Base-by-base conservation (phyloP, 345 rosid genomes). In the Euphorbia tirucalli region DNA sequence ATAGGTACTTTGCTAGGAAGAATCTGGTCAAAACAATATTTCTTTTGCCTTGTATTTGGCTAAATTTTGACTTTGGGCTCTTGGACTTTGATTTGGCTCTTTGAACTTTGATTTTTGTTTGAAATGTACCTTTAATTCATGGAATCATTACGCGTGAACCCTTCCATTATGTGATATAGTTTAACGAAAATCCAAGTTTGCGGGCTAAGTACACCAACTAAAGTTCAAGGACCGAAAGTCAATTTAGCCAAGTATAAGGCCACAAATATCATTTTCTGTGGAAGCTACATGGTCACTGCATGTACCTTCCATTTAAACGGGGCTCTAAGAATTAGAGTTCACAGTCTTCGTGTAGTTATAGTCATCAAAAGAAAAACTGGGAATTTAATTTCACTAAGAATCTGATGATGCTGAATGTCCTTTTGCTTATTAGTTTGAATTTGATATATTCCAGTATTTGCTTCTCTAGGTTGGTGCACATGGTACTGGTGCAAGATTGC, bases 401-500 rank as follows among this genome's bases (percentile, higher is more conserved):
- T 67, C 16, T n/a, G 32, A 11, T 49, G 46, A 68, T 37, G 48
- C 28, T 63, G 16, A 16, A 60, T 66, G 21, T 41, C 27, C 37
- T 71, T 35, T 43, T 41, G 41, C 57, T 9, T 63, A 8, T 16
- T 43, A n/a, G 15, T 48, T 68, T 73, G 65, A 41, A 31, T 60
- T 61, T 39, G 22, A 32, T 5, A 22, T 49, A 11, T 57, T 73
- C 46, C 16, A 70, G 65, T 28, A 41, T 41, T 55, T 43, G 56
- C 49, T 48, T 74, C 15, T 68, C 68, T 75, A 95, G 97, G 98
- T 95, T 66, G 99, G 98, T 58, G 99, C 99, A 22, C 99, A 90
- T 78, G 98, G 97, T 69, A 92, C 97, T 24, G 98, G 99, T 77
- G 98, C 98, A 74, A 86, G 84, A 71, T 79, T 95, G 86, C 98